phyloP scores from a whole-genome alignment of 345 rosid species.

The Geranium rotundifolium region DNA sequence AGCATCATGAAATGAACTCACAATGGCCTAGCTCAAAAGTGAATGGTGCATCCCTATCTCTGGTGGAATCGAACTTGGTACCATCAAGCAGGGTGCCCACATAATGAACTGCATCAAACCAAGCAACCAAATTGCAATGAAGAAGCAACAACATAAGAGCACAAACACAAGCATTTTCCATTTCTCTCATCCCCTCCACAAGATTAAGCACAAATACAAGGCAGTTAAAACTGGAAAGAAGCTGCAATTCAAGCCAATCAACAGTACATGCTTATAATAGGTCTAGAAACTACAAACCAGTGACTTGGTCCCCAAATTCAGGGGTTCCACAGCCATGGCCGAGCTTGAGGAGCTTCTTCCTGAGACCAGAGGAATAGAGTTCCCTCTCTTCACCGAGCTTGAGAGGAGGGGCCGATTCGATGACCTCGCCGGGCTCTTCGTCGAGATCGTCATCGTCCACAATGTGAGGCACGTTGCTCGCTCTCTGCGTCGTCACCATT shows the following conservation, averaged over 20 bases:
- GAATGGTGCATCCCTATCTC: slow-evolving; percentile 28
- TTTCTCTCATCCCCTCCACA: not conserved
- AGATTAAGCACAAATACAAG: not conserved
- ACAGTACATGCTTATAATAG: not conserved
- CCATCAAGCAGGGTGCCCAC: slow-evolving; percentile 46
- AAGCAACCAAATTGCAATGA: not conserved
- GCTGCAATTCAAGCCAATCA: not conserved
- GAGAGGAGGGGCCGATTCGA: slow-evolving; percentile 55
- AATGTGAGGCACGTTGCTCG: slow-evolving; percentile 16
- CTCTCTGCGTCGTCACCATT: slow-evolving; percentile 14
- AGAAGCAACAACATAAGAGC: not conserved
- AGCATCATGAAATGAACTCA: slow-evolving; percentile 5
- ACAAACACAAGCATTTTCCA: not conserved
- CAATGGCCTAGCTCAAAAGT: slow-evolving; percentile 39
- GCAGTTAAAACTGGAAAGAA: not conserved
- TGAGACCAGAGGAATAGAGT: slow-evolving; percentile 21
- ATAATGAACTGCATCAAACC: slow-evolving; percentile 33
- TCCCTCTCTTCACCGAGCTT: slow-evolving; percentile 51
- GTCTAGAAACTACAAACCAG: slow-evolving; percentile 15
- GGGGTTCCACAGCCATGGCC: slow-evolving; percentile 52
- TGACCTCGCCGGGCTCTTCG: slow-evolving; percentile 57
- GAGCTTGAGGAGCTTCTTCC: slow-evolving; percentile 40
- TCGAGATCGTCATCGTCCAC: slow-evolving; percentile 34
- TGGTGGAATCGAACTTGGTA: slow-evolving; percentile 31
- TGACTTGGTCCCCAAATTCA: slow-evolving; percentile 42